Evolutionary conservation across 169 alveolate species (phyloP).

Genomic region (Perkinsus chesapeaki): DNA sequence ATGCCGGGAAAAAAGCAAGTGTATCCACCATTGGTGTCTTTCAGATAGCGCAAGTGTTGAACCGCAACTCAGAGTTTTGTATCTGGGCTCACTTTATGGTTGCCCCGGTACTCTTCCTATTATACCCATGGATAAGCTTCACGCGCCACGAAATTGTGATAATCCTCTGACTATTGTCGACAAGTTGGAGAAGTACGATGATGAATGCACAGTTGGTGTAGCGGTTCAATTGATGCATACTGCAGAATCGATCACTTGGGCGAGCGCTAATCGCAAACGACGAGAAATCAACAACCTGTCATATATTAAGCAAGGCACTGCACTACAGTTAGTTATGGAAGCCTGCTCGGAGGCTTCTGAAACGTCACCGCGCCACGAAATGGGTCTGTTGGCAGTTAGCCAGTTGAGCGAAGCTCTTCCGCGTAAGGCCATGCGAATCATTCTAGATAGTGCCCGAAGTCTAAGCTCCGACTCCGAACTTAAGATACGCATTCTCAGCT

Average conservation of each 20-base stretch:
- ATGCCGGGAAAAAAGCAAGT: background rate
- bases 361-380: background rate
- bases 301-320: background rate
- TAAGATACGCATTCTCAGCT: background rate
- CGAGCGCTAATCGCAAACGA: background rate
- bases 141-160: background rate
- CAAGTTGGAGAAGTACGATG: background rate
- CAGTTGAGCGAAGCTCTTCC: background rate
- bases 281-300: background rate
- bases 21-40: background rate
- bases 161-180: background rate
- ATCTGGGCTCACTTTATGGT: background rate
- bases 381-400: background rate
- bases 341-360: background rate
- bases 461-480: background rate
- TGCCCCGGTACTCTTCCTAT: background rate
- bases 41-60: background rate
- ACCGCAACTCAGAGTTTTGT: background rate
- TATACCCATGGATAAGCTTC: background rate
- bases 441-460: background rate
- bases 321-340: background rate
- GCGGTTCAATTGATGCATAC: background rate
- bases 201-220: background rate
- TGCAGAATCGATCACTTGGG: background rate
- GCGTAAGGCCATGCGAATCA: background rate